Percentiles rank a stretch among this genome's conserved stretches.
Conservation (phyloP, 208 protist genomes). For the Porcisia hertigi region DNA sequence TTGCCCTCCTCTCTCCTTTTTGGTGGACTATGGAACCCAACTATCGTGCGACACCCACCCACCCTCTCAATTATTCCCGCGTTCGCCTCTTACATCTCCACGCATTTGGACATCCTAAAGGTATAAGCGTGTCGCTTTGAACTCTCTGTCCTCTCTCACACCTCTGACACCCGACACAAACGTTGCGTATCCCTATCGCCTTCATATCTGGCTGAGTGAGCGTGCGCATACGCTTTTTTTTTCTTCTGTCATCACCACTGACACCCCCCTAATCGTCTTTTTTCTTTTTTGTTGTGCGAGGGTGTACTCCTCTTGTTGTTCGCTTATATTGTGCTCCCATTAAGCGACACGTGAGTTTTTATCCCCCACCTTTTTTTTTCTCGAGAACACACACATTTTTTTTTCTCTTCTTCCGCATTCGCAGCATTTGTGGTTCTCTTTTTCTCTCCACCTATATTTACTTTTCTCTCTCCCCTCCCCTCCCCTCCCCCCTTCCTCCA, state of each 20-base stretch:
- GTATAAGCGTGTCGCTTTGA: not conserved
- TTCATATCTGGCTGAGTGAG: no score
- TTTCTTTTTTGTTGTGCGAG: not conserved
- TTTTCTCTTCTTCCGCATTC: not conserved
- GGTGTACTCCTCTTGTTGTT: not conserved
- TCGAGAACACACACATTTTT: not conserved
- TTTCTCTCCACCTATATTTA: not conserved
- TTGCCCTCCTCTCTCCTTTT: no score
- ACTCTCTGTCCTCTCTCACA: no score
- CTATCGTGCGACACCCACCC: no score
- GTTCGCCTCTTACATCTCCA: no score
- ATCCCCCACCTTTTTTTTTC: not conserved
- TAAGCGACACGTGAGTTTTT: slow-evolving; percentile 2
- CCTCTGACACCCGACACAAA: no score
- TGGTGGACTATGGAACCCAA: no score
- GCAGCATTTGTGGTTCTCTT: not conserved
- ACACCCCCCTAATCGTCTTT: not conserved
- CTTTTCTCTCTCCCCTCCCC: not conserved
- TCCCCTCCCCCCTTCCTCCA: not conserved
- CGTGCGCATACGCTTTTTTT: no score
- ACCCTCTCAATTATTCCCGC: no score
- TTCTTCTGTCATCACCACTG: not conserved
- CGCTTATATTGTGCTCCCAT: slow-evolving; percentile 8
- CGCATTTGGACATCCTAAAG: not conserved
- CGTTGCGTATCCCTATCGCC: no score